Evolutionary conservation across 1,284 basidiomycete species (phyloP).

Genomic region (Ganoderma boninense): DNA sequence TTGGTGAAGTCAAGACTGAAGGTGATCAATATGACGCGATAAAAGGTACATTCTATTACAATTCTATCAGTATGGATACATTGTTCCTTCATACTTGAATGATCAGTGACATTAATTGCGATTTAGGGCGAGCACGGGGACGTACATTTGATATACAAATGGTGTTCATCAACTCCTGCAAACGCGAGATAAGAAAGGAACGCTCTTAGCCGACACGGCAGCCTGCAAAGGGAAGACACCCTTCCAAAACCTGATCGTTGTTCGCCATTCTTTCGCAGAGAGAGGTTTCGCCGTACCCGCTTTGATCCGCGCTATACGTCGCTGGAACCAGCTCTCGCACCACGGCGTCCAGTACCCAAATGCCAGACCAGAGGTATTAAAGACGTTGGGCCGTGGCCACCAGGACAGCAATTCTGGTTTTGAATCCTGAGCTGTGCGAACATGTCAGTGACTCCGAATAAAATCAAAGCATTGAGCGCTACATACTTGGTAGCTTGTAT

Average conservation of each 20-base stretch:
- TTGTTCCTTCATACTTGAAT: too few species aligned
- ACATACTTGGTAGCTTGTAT: conserved; percentile 18
- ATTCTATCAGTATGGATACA: too few species aligned
- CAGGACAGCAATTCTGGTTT: conserved; percentile 10
- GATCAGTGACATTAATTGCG: too few species aligned
- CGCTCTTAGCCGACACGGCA: background rate
- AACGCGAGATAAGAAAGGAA: background rate
- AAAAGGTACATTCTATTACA: too few species aligned
- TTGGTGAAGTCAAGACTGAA: too few species aligned
- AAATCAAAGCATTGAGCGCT: background rate
- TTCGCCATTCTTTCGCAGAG: background rate
- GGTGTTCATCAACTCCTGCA: too few species aligned
- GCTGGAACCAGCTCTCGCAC: conserved; percentile 17
- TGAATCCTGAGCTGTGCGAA: background rate
- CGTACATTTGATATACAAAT: too few species aligned
- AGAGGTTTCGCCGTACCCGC: background rate
- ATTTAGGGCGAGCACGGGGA: too few species aligned
- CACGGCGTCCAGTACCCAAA: conserved; percentile 18
- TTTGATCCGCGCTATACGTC: background rate
- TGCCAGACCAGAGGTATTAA: conserved; percentile 13
- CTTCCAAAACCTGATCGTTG: background rate
- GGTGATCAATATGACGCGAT: too few species aligned
- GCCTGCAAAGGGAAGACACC: background rate
- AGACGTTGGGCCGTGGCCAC: conserved; percentile 18
- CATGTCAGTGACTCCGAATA: background rate